Evolutionary conservation across 2,329 filamentous ascomycete genomes (phyloP), one percentile per base, ranked within the genome.

Genomic region (Fonsecaea erecta): DNA sequence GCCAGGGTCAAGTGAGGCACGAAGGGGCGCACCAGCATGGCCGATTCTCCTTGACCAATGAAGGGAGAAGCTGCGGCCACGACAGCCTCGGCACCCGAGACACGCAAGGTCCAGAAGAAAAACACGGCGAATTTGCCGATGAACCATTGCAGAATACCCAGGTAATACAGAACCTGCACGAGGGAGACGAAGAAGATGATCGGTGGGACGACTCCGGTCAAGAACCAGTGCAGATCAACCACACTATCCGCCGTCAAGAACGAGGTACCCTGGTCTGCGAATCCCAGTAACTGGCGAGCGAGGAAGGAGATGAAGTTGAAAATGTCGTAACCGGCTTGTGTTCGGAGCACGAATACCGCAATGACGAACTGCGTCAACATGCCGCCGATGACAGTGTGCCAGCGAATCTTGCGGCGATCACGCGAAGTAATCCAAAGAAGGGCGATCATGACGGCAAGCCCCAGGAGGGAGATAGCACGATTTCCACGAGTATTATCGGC

Each of bases 121-220:
- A 97, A 93, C 58, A 86, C 85, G 65, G 93, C 92, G 72, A 95
- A 91, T 78, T 97, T 97, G 71, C 84, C 82, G 74, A 97, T 87
- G 78, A 93, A 92, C 93, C 93, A 97, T 79, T 96, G 93, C 60
- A 97, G 81, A 68, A 93, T 83, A 1, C 90, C 90, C 72, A 88
- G 83, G 81, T 93, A 90, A 81, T 91, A 96, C 51, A 96, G 79
- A 14, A 97, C 86, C 78, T 96, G 91, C 28, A 96, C 92, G n/a
- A 97, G 83, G 1, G 93, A 88, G 64, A 97, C 90, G 86, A 97
- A 97, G 86, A 97, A 97, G 81, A 97, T 92, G 78, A 97, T 96
- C 73, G 93, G 88, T 0, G 93, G 92, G n/a, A 96, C 84, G 68
- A 96, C 92, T 56, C 84, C 81, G 56, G 90, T 83, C 68, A 97